Evolutionary conservation across 768 basidiomycete genomes (phyloP).

Genomic region (Mrakia blollopis): DNA sequence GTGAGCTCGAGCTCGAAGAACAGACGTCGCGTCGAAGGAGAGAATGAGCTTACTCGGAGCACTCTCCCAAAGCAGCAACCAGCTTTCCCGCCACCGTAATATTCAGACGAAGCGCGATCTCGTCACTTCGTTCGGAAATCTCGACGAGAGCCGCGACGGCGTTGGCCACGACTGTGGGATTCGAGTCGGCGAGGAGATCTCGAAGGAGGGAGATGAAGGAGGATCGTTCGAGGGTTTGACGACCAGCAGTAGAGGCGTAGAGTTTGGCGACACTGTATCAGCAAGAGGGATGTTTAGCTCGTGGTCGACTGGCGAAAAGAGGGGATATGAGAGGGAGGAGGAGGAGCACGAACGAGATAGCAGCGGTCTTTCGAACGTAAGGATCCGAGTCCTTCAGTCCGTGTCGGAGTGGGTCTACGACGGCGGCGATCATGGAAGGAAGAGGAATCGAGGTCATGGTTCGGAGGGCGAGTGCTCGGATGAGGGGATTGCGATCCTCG

Average conservation of each 20-base stretch:
- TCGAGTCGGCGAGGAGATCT: constrained; percentile 84
- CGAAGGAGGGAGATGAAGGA: constrained; percentile 79
- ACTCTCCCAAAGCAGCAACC: constrained; percentile 84
- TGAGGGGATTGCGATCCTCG: constrained; percentile 83
- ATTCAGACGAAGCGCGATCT: constrained; percentile 87
- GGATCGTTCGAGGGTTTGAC: constrained; percentile 69
- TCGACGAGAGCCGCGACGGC: constrained; percentile 96
- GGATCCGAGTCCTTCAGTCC: constrained; percentile 90
- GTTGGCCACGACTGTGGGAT: constrained; percentile 96
- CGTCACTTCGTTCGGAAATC: constrained; percentile 90
- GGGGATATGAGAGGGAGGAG: not conserved
- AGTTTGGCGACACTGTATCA: constrained; percentile 79
- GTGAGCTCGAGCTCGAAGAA: not conserved
- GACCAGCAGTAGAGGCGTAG: constrained; percentile 72
- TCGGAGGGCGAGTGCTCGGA: constrained; percentile 92
- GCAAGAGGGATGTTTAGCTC: not conserved
- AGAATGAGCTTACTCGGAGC: constrained; percentile 75
- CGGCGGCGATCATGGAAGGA: constrained; percentile 61
- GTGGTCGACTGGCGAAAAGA: not conserved
- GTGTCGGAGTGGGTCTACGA: constrained; percentile 85
- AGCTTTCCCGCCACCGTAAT: constrained; percentile 81
- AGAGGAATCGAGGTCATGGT: constrained; percentile 99
- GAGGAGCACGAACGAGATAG: constrained; percentile 50
- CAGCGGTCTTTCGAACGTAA: constrained; percentile 97
- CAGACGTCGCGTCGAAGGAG: too few species aligned